Evolutionary conservation across 805 yeast species (phyloP), one percentile per base, ranked within the genome.

Genomic region (Candida takata): DNA sequence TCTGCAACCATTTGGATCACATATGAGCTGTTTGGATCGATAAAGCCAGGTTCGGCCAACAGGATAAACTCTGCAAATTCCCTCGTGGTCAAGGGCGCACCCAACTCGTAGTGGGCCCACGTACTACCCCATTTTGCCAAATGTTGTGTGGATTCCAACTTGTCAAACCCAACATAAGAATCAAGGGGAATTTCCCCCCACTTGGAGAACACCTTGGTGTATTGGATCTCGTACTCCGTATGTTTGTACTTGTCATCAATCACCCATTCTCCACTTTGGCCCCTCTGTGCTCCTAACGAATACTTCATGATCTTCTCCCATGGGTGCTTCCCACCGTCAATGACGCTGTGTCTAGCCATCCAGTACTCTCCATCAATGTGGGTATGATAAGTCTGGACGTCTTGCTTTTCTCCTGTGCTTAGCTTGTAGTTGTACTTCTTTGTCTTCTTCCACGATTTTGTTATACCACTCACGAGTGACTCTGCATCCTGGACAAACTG

Each of bases 11-110:
- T 32, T 7, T 62, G 58, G 10, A 64, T 51, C n/a, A 63, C 58
- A 37, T 54, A 47, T 1, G 57, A 51, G 3, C 47, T 40, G 29
- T 12, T 59, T 5, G 7, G 6, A 20, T 41, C 36, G 31, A 42
- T 18, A 36, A 40, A 33, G 6, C 48, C 54, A 11, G 58, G 62
- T 24, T 44, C 48, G 9, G 44, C 47, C 13, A 53, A 40, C 8
- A 60, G 50, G 40, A 61, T 51, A 15, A 57, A 59, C 30, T 61
- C 61, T 40, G 55, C 55, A 44, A 65, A 65, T 31, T 60, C 64
- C 27, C 70, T 45, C 1, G 62, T 57, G 5, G 52, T 49, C 24
- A 64, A 43, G 5, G 65, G 59, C 10, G 57, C 52, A 5, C 65
- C 64, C 16, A 65, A 42, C 25, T 61, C 60, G 43, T 65, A 65